These are phyloP conservation scores for Epichloe bromicola DNA, from an alignment of 2,329 filamentous ascomycete genomes.

Conservation along the genomic window DNA sequence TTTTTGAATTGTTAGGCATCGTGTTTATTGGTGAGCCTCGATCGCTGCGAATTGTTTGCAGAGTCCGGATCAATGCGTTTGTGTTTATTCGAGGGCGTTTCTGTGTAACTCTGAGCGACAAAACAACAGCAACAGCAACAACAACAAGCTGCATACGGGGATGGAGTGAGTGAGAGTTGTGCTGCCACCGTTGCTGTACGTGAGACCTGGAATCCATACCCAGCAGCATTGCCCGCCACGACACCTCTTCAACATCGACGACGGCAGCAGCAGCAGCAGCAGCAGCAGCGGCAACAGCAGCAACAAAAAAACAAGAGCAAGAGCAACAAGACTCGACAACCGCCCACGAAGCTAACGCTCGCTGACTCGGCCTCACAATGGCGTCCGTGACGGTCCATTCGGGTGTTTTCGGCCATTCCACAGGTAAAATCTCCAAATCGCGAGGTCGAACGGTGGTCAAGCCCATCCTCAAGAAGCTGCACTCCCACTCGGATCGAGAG, in stretches of 20 bases:
- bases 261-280: background rate
- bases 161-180: background rate
- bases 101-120: constrained; percentile 2
- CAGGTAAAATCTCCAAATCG: constrained; percentile 28
- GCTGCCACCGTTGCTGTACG: background rate
- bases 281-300: too few species aligned
- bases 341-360: background rate
- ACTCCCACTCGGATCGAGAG: constrained; percentile 40
- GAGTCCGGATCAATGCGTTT: background rate
- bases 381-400: constrained; percentile 18
- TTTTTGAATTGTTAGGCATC: background rate
- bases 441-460: constrained; percentile 39
- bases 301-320: background rate
- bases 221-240: background rate
- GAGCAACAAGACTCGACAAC: background rate
- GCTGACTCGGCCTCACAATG: constrained; percentile 10
- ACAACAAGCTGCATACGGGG: background rate
- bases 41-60: background rate
- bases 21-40: background rate
- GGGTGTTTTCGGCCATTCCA: constrained; percentile 5
- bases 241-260: background rate
- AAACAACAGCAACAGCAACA: background rate
- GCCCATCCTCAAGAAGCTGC: constrained; percentile 48
- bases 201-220: background rate
- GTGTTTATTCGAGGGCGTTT: background rate